phyloP scores from a whole-genome alignment of 2,329 filamentous ascomycete species.

The Pseudogymnoascus sp. region DNA sequence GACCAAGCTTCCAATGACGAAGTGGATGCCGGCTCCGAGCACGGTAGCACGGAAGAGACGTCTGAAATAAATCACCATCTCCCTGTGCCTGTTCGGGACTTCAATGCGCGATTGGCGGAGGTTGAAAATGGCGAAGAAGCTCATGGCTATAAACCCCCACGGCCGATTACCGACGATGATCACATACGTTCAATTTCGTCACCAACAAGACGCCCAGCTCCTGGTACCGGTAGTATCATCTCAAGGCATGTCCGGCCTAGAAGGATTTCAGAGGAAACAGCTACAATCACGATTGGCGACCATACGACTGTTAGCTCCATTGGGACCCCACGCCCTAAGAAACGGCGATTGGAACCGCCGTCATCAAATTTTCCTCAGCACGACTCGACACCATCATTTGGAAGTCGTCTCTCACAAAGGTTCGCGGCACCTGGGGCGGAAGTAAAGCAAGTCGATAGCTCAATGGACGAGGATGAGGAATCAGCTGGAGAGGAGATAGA shows the following conservation, averaged over 20 bases:
- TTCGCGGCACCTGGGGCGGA: conserved; percentile 24
- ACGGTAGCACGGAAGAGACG: conserved; percentile 18
- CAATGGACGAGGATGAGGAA: conserved; percentile 10
- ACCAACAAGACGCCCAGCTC: not conserved
- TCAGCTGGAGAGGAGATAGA: conserved; percentile 12
- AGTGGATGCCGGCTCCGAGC: not conserved
- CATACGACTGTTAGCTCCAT: conserved; percentile 28
- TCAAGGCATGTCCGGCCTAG: conserved; percentile 18
- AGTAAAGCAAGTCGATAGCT: not conserved
- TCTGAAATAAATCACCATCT: conserved; percentile 17
- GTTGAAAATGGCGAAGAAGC: conserved; percentile 14
- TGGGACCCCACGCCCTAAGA: conserved; percentile 24
- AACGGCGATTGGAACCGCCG: conserved; percentile 15
- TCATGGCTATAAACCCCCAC: not conserved
- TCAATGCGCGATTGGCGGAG: conserved; percentile 27
- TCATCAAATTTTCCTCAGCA: conserved; percentile 8
- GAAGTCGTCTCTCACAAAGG: conserved; percentile 24
- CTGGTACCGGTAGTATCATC: conserved; percentile 18
- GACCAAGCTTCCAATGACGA: conserved; percentile 16
- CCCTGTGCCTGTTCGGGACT: conserved; percentile 24
- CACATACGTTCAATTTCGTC: conserved; percentile 8
- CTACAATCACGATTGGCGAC: conserved; percentile 30
- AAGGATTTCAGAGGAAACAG: conserved; percentile 22
- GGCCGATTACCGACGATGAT: conserved; percentile 5
- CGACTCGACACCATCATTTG: conserved; percentile 23